A percentile compares a stretch with the other conserved stretches of the same genome.
Evolutionary conservation across 2,329 filamentous ascomycete species (phyloP).

Genomic region (Westerdykella aurantiaca): DNA sequence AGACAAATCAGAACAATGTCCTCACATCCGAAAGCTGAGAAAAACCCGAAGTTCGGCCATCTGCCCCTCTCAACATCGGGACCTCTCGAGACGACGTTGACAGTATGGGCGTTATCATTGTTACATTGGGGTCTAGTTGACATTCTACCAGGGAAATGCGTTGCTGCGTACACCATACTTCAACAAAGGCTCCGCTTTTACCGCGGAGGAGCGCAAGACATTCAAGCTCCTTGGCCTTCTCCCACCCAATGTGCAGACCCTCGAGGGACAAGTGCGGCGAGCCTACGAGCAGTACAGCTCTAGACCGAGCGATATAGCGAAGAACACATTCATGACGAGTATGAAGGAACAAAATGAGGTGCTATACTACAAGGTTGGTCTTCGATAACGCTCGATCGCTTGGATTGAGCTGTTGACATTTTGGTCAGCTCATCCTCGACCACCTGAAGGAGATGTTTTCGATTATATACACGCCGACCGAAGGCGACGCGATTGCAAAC

Average conservation of each 20-base stretch:
- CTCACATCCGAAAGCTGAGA: constrained; percentile 13
- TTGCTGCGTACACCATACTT: constrained; percentile 62
- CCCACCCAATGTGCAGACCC: constrained; percentile 64
- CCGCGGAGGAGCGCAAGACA: constrained; percentile 58
- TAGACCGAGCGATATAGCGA: constrained; percentile 60
- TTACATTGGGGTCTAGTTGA: constrained; percentile 2
- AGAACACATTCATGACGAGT: constrained; percentile 83
- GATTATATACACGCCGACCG: constrained; percentile 86
- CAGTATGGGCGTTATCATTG: constrained; percentile 18
- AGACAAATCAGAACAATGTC: constrained; percentile 4
- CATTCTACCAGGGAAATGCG: constrained; percentile 33
- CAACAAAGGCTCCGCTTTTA: constrained; percentile 81
- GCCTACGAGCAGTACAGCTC: constrained; percentile 75
- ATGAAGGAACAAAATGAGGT: constrained; percentile 83
- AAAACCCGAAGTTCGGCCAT: constrained; percentile 33
- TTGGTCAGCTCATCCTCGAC: constrained; percentile 59
- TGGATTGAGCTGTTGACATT: not conserved
- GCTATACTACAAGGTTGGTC: constrained; percentile 64
- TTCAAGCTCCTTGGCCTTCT: constrained; percentile 71
- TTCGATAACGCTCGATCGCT: not conserved
- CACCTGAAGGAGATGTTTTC: constrained; percentile 84
- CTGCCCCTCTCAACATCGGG: constrained; percentile 41
- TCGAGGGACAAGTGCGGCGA: constrained; percentile 69
- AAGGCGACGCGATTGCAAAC: constrained; percentile 81
- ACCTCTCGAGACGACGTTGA: constrained; percentile 36